Evolutionary conservation across 768 basidiomycete genomes (phyloP).

Genomic region (Cubamyces lactineus): DNA sequence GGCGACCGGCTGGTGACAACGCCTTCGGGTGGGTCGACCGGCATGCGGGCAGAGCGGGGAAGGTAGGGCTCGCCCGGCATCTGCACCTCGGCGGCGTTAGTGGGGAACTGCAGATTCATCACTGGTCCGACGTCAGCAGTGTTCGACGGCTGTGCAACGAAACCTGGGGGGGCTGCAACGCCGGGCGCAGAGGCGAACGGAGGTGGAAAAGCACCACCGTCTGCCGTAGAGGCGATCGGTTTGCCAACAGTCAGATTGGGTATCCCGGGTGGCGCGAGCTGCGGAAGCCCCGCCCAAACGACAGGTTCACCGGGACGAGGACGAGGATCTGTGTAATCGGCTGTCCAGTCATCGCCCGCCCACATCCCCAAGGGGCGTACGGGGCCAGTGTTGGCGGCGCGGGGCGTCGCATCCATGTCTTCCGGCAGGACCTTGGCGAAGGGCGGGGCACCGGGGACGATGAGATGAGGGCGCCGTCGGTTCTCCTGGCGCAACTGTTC

Average conservation of each 20-base stretch:
- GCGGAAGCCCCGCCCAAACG: not conserved
- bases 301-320: not conserved
- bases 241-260: not conserved
- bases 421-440: slow-evolving; percentile 18
- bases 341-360: slow-evolving; percentile 11
- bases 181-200: not conserved
- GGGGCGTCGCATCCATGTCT: slow-evolving; percentile 10
- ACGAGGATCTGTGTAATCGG: slow-evolving; percentile 5
- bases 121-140: not conserved
- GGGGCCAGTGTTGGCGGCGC: not conserved
- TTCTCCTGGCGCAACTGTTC: slow-evolving; percentile 15
- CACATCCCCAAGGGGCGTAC: not conserved
- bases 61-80: not conserved
- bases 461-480: slow-evolving; percentile 11
- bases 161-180: not conserved
- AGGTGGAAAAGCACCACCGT: not conserved
- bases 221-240: not conserved
- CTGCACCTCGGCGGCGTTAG: not conserved
- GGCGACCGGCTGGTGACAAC: not conserved
- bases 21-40: not conserved
- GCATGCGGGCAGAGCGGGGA: slow-evolving; percentile 9
- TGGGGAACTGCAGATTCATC: not conserved
- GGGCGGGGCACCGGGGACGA: slow-evolving; percentile 25
- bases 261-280: not conserved
- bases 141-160: not conserved